A percentile compares a stretch with the other conserved stretches of the same genome.
phyloP scores from a whole-genome alignment of 2,329 filamentous ascomycete genomes.

The Colletotrichum sp. region DNA sequence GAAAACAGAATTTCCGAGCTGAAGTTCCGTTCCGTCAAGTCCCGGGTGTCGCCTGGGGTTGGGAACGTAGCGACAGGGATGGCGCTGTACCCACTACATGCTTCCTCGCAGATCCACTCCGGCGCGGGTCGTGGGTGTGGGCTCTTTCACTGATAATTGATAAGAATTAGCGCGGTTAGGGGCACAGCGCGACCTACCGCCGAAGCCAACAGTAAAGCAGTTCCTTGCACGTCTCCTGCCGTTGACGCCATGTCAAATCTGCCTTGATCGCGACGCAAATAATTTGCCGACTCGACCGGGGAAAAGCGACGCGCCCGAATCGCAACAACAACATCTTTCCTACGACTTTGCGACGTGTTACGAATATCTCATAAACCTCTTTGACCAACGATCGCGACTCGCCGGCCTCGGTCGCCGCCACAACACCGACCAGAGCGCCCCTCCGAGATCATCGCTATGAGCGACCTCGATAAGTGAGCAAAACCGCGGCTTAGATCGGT shows the following conservation, averaged over 20 bases:
- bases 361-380: background rate
- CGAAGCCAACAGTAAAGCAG: background rate
- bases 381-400: background rate
- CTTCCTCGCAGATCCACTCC: constrained; percentile 10
- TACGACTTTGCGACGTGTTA: background rate
- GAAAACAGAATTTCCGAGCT: background rate
- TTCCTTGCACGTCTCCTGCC: constrained; percentile 9
- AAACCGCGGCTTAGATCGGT: background rate
- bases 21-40: background rate
- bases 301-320: background rate
- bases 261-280: constrained; percentile 10
- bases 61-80: background rate
- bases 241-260: constrained; percentile 16
- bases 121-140: background rate
- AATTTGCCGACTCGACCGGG: background rate
- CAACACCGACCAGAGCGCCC: constrained; percentile 5
- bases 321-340: background rate
- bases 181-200: background rate
- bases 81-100: background rate
- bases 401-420: constrained; percentile 1
- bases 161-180: constrained; percentile 8
- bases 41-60: background rate
- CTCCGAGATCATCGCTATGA: constrained; percentile 61
- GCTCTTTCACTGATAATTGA: background rate
- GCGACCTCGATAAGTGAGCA: constrained; percentile 87